Base-by-base conservation (phyloP, 1,139 yeast species). In the Zygoascus hellenicus region DNA sequence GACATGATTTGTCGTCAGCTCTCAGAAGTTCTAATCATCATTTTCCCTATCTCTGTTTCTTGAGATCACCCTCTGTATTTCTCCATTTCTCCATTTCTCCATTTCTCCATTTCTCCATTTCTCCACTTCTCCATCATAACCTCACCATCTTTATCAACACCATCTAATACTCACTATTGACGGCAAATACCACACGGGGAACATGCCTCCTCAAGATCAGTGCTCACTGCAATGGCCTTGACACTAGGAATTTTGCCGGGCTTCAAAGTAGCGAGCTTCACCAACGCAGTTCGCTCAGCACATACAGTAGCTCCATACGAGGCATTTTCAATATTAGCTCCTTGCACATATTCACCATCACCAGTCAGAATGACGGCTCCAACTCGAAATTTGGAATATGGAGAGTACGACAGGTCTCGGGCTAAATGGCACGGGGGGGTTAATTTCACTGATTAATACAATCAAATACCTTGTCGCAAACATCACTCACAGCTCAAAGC, bases 151-250 rank as follows among this genome's bases (percentile, higher is more conserved):
- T 22, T 22, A 22, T 22, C 39, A 36, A n/a, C 29, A 7, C 5
- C 28, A n/a, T 15, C 28, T 19, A 14, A 31, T 40, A 58, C 65
- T 48, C 53, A 60, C 59, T 85, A 77, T 63, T 92, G 98, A 49
- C 98, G 74, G 60, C 98, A 92, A 39, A 92, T 83, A 2, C 98
- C 98, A 64, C 98, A 92, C 0, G 98, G 98, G 9, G 90, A 74
- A 14, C 86, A 81, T 22, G 81, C 74, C 10, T 73, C 74, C 0
- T 67, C 68, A 19, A 77, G 64, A 58, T 85, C 92, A 30, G 88
- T 76, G 3, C 86, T 71, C 22, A 88, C 81, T 2, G 89, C 96
- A 49, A 89, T 74, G 3, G 84, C 85, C 51, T 68, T 71, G 62
- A 81, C 78, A 2, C 11, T 38, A 11, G 42, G 42, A 10, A 26